phyloP scores from a whole-genome alignment of 2,329 filamentous ascomycete genomes.

The Colletotrichum tamarilloi region DNA sequence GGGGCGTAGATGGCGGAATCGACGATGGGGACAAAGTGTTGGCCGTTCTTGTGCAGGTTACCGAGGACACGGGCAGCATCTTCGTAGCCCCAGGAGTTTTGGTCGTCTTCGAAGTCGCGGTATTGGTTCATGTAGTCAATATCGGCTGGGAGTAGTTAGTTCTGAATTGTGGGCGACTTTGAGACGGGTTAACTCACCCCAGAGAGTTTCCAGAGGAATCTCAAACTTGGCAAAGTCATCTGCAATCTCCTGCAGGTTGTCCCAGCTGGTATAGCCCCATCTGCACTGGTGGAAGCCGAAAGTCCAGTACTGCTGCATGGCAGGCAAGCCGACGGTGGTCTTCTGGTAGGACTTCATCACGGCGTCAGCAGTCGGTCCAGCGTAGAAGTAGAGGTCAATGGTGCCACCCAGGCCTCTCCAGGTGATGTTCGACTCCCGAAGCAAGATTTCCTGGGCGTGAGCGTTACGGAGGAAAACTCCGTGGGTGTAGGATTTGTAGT shows the following conservation, averaged over 20 bases:
- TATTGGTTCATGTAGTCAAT: slow-evolving; percentile 77
- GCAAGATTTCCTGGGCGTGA: slow-evolving; percentile 79
- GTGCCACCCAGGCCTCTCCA: slow-evolving; percentile 81
- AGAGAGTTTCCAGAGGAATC: slow-evolving; percentile 80
- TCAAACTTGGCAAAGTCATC: slow-evolving; percentile 71
- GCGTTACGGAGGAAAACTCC: slow-evolving; percentile 82
- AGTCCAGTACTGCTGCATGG: slow-evolving; percentile 84
- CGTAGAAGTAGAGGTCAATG: slow-evolving; percentile 83
- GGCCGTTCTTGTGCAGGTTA: slow-evolving; percentile 71
- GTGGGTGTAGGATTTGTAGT: slow-evolving; percentile 77
- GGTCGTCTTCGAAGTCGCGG: slow-evolving; percentile 72
- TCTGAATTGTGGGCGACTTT: background rate
- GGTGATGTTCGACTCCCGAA: slow-evolving; percentile 72
- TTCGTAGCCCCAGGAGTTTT: slow-evolving; percentile 64
- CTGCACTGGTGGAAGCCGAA: slow-evolving; percentile 87
- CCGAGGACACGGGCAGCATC: slow-evolving; percentile 70
- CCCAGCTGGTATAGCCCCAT: slow-evolving; percentile 84
- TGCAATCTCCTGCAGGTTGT: slow-evolving; percentile 72
- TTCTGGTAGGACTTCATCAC: slow-evolving; percentile 78
- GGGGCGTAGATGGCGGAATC: slow-evolving; percentile 78
- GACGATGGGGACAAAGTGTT: slow-evolving; percentile 80
- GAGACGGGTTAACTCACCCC: slow-evolving; percentile 50
- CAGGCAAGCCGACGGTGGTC: slow-evolving; percentile 75
- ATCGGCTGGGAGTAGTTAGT: slow-evolving; percentile 60
- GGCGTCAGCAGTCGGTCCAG: slow-evolving; percentile 75